A percentile compares a stretch with the other conserved stretches of the same genome.
These are phyloP conservation scores for Neurospora sp. DNA, from an alignment of 495 filamentous ascomycete species.

Conservation along the genomic window DNA sequence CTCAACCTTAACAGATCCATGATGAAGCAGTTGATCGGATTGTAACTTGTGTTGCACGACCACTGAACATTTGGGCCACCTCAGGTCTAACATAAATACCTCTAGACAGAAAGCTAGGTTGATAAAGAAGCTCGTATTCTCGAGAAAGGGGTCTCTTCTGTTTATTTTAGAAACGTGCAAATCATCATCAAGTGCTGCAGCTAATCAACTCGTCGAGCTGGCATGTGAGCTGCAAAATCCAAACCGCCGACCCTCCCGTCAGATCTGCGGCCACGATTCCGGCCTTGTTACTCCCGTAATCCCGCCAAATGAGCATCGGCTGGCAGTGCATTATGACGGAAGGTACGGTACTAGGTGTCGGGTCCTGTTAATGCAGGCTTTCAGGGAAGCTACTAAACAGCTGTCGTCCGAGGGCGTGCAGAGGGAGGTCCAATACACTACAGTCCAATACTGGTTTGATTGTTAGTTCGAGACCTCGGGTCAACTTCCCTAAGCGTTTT, in stretches of 20 bases:
- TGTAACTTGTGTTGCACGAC: not conserved
- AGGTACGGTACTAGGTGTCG: not conserved
- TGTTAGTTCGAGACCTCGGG: too few relatives aligned
- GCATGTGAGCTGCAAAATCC: not conserved
- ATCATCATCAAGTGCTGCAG: not conserved
- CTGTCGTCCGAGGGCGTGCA: not conserved
- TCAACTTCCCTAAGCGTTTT: too few relatives aligned
- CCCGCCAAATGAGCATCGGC: not conserved
- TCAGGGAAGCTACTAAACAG: not conserved
- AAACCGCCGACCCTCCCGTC: not conserved
- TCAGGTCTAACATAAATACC: not conserved
- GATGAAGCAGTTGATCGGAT: not conserved
- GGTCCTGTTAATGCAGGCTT: not conserved
- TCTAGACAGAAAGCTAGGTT: not conserved
- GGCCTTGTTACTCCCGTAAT: not conserved
- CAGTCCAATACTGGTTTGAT: too few relatives aligned
- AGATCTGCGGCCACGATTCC: not conserved
- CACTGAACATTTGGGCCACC: not conserved
- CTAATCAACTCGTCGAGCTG: not conserved
- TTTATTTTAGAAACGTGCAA: not conserved
- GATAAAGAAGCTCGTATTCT: not conserved
- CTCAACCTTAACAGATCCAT: not conserved
- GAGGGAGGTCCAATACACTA: not conserved
- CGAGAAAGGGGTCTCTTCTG: not conserved
- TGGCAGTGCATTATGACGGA: not conserved